Evolutionary conservation across 768 basidiomycete species (phyloP), one percentile per base, ranked within the genome.

Genomic region (Melanogaster broomeanus): DNA sequence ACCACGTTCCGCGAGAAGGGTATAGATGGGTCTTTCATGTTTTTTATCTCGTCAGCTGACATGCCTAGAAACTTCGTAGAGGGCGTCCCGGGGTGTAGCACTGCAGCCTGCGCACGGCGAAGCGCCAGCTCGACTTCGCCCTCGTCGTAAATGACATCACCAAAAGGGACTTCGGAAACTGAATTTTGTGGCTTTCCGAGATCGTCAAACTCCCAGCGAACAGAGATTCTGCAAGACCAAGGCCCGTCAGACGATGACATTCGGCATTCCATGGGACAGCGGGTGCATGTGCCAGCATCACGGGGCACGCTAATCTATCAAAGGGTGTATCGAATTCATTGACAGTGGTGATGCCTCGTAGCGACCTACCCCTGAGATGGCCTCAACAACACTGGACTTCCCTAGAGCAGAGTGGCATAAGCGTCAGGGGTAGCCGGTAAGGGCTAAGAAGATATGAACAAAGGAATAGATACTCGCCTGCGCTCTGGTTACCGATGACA

Each of bases 91-190:
- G 80, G 80, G 47, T 76, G 74, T 9, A 87, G 69, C 21, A 84
- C 72, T 0, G 84, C 84, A 0, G 77, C 73, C 58, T 87, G 85
- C 0, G 85, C 84, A 3, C 84, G 73, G 24, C 82, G 76, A 12
- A 87, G 70, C 66, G 73, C 74, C 3, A 76, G 56, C 49, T 85
- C 85, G 7, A 88, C 77, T 0, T 68, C 56, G 1, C 37, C 28
- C 40, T 72, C 78, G 41, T 81, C 59, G 4, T 66, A 67, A 28
- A 84, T 63, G 2, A 57, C 24, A 0, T 61, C 55, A 0, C 82
- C 81, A 58, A 86, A 87, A 1, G 59, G 46, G 15, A 59, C 52
- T 37, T 37, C 35, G 16, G 44, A 72, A 66, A 1, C 18, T n/a
- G 25, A 68, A 59, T 10, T 55, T 60, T 33, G 52, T 55, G 13